A percentile compares a stretch with the other conserved stretches of the same genome.
Evolutionary conservation across 2,329 filamentous ascomycete species (phyloP).

Genomic region (Microdochium trichocladiopsis): DNA sequence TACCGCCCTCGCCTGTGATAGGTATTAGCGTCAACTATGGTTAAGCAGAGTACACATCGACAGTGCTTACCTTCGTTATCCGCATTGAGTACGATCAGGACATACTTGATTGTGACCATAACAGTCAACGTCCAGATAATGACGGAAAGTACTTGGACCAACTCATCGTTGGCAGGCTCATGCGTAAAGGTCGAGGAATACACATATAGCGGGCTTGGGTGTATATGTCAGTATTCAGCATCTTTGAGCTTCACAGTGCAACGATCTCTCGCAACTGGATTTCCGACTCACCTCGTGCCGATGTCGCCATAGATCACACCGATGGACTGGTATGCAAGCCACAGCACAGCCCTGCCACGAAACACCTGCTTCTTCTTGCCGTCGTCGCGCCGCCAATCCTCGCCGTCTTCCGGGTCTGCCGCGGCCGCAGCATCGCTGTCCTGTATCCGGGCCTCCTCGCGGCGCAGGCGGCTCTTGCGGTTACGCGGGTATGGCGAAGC

Average conservation of each 20-base stretch:
- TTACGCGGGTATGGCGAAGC: neutral
- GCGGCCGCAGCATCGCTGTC: constrained; percentile 12
- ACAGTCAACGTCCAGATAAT: constrained; percentile 64
- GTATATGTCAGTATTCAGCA: neutral
- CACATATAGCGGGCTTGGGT: constrained; percentile 59
- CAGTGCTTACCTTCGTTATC: constrained; percentile 56
- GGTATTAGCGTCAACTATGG: no score
- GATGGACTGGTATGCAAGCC: constrained; percentile 56
- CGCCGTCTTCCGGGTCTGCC: constrained; percentile 21
- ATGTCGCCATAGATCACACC: constrained; percentile 67
- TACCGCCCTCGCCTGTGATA: constrained; percentile 51
- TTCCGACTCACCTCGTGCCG: constrained; percentile 34
- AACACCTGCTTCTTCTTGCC: constrained; percentile 28
- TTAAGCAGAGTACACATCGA: no score
- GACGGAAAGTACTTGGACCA: constrained; percentile 59
- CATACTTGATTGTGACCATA: constrained; percentile 65
- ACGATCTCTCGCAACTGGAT: no score
- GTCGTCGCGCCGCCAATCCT: constrained; percentile 22
- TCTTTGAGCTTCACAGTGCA: no score
- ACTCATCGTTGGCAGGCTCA: constrained; percentile 46
- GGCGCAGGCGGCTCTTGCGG: neutral
- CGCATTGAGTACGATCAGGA: constrained; percentile 56
- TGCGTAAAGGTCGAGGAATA: constrained; percentile 60
- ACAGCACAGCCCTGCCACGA: constrained; percentile 25
- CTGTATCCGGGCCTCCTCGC: constrained; percentile 3